Evolutionary conservation across 1,139 yeast genomes (phyloP).

Genomic region (Geotrichum restrictum): DNA sequence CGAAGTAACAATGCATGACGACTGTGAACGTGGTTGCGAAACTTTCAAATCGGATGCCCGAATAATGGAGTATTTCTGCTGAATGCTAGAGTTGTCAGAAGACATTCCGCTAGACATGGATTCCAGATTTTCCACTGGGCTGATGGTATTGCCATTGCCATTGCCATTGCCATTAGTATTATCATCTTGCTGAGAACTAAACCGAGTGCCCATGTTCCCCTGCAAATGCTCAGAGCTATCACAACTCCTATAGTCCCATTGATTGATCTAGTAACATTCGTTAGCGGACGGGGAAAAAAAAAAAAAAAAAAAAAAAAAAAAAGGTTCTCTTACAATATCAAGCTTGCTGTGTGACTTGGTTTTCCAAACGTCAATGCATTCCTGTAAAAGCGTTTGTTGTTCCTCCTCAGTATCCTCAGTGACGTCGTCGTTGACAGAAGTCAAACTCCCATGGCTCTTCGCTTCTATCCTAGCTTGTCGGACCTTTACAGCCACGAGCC

Average conservation of each 20-base stretch:
- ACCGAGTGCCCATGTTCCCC: neutral
- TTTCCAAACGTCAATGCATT: conserved; percentile 14
- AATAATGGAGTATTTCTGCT: neutral
- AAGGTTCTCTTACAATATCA: conserved; percentile 8
- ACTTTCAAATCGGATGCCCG: neutral
- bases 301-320: no score
- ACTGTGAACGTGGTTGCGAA: neutral
- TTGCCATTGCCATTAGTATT: neutral
- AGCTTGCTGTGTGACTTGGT: conserved; percentile 3
- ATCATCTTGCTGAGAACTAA: neutral
- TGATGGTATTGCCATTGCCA: neutral
- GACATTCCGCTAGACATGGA: neutral
- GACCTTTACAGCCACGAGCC: neutral
- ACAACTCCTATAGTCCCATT: conserved; percentile 25
- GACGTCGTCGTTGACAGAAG: neutral
- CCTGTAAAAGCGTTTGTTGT: neutral
- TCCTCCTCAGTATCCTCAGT: neutral
- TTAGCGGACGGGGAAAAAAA: no score
- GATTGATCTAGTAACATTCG: conserved; percentile 11
- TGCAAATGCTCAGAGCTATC: neutral
- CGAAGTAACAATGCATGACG: conserved; percentile 8
- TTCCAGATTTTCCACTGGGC: neutral
- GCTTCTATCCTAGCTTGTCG: neutral
- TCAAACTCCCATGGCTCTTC: neutral
- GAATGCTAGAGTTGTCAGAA: neutral